phyloP scores from a whole-genome alignment of 2,329 filamentous ascomycete genomes.

The Claviceps sp. region DNA sequence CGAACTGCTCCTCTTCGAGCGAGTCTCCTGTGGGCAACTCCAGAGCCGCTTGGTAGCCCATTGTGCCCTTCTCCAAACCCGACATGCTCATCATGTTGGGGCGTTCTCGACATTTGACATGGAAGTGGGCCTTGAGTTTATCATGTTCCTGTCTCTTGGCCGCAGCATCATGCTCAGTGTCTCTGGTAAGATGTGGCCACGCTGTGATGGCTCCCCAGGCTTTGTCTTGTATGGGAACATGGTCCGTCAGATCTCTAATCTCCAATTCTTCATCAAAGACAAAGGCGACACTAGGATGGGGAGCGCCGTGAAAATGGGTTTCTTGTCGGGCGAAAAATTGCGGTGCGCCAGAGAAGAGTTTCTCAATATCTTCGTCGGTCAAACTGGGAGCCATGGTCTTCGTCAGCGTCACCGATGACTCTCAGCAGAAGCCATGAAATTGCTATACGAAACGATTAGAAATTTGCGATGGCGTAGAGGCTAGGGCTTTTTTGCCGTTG shows the following conservation, averaged over 20 bases:
- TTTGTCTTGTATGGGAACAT: constrained; percentile 47
- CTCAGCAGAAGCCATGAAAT: constrained; percentile 7
- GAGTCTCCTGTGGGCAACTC: constrained; percentile 52
- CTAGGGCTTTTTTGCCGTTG: not conserved
- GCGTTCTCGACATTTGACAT: constrained; percentile 44
- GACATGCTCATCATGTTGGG: constrained; percentile 64
- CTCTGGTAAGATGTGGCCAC: constrained; percentile 46
- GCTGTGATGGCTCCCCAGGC: constrained; percentile 51
- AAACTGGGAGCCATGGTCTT: constrained; percentile 46
- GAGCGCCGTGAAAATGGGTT: constrained; percentile 44
- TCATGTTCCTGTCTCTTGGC: constrained; percentile 28
- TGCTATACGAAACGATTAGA: not conserved
- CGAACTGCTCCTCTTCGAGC: constrained; percentile 48
- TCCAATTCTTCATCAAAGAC: constrained; percentile 51
- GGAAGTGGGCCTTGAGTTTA: constrained; percentile 41
- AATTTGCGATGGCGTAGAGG: not conserved
- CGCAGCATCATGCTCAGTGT: constrained; percentile 31
- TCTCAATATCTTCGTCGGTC: constrained; percentile 46
- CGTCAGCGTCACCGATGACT: constrained; percentile 29
- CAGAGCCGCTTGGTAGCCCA: constrained; percentile 56
- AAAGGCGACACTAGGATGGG: constrained; percentile 50
- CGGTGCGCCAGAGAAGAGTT: constrained; percentile 63
- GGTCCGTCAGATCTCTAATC: constrained; percentile 51
- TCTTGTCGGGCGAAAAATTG: constrained; percentile 53
- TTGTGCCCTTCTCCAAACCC: constrained; percentile 55